A percentile compares a stretch with the other conserved stretches of the same genome.
Conservation (phyloP, 2,329 filamentous ascomycete species). For the Tympanopsis confertula region DNA sequence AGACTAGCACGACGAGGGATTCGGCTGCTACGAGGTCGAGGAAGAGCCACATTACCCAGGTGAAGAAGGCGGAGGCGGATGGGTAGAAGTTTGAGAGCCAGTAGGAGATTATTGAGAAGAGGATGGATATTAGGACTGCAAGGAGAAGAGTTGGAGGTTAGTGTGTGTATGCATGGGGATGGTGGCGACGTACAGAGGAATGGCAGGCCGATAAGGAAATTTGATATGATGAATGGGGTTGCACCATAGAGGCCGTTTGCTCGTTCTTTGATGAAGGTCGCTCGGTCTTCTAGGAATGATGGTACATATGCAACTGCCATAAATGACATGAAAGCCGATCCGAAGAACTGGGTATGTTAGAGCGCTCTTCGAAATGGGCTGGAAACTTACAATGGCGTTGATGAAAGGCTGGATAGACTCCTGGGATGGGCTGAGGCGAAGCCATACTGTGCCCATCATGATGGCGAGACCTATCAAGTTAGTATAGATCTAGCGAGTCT, state of each 20-base stretch:
- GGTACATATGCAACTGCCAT: slow-evolving; percentile 81
- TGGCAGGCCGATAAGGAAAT: slow-evolving; percentile 72
- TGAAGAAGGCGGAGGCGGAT: slow-evolving; percentile 56
- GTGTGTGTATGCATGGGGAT: neutral
- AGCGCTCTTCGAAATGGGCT: slow-evolving; percentile 1
- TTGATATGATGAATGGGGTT: slow-evolving; percentile 60
- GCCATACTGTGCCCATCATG: slow-evolving; percentile 82
- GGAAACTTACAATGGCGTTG: slow-evolving; percentile 54
- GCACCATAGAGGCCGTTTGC: slow-evolving; percentile 73
- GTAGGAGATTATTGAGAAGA: slow-evolving; percentile 69
- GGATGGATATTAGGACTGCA: slow-evolving; percentile 55
- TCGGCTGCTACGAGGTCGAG: slow-evolving; percentile 74
- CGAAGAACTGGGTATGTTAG: slow-evolving; percentile 54
- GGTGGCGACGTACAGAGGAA: slow-evolving; percentile 46
- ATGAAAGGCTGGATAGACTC: slow-evolving; percentile 68
- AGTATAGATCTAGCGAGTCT: slow-evolving; percentile 4
- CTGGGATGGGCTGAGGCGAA: slow-evolving; percentile 58
- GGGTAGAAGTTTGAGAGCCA: slow-evolving; percentile 70
- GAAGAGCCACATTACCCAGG: slow-evolving; percentile 74
- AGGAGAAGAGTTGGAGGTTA: slow-evolving; percentile 5
- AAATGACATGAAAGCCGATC: slow-evolving; percentile 66
- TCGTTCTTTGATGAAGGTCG: slow-evolving; percentile 64
- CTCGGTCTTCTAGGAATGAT: slow-evolving; percentile 67
- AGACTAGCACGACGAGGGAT: slow-evolving; percentile 68
- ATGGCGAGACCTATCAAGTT: slow-evolving; percentile 47